A percentile compares a stretch with the other conserved stretches of the same genome.
Conservation (phyloP, 805 yeast genomes). For the Saccharomycopsis guyanensis region DNA sequence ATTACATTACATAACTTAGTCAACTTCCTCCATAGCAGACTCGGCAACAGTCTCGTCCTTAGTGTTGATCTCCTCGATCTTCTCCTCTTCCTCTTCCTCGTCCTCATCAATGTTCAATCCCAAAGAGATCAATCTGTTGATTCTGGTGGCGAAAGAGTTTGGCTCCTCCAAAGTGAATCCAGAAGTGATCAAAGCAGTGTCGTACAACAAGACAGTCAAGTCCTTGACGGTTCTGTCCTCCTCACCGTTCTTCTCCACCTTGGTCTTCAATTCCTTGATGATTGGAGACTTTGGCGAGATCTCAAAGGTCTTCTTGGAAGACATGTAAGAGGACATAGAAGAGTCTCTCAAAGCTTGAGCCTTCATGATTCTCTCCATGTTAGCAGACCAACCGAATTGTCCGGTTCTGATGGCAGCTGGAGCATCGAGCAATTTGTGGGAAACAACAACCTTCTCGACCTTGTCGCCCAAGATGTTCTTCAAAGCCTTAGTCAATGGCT, state of each 20-base stretch:
- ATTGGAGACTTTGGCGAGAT: constrained; percentile 95
- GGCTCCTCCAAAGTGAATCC: constrained; percentile 99
- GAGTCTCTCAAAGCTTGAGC: constrained; percentile 99
- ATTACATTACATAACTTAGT: constrained; percentile 37
- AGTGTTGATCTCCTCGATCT: constrained; percentile 30
- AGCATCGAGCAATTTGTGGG: constrained; percentile 94
- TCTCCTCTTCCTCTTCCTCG: constrained; percentile 35
- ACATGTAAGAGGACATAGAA: constrained; percentile 98
- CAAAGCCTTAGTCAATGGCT: constrained; percentile 89
- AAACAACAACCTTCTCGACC: constrained; percentile 98
- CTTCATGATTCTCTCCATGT: constrained; percentile 99
- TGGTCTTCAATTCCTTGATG: constrained; percentile 89
- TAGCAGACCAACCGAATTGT: constrained; percentile 99
- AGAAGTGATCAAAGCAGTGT: constrained; percentile 96
- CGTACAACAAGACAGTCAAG: constrained; percentile 90
- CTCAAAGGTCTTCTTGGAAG: constrained; percentile 98
- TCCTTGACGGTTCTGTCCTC: constrained; percentile 98
- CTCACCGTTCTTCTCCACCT: constrained; percentile 95
- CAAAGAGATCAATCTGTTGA: constrained; percentile 94
- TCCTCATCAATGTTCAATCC: constrained; percentile 91
- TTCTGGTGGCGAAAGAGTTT: constrained; percentile 92
- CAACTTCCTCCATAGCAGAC: constrained; percentile 99
- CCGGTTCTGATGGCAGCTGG: constrained; percentile 99
- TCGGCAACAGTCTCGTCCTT: constrained; percentile 61
- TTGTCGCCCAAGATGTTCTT: constrained; percentile 97